Percentiles rank a stretch among this genome's conserved stretches.
phyloP scores from a whole-genome alignment of 192 early-diverging fungal species.

The Phlyctochytrium bullatum region DNA sequence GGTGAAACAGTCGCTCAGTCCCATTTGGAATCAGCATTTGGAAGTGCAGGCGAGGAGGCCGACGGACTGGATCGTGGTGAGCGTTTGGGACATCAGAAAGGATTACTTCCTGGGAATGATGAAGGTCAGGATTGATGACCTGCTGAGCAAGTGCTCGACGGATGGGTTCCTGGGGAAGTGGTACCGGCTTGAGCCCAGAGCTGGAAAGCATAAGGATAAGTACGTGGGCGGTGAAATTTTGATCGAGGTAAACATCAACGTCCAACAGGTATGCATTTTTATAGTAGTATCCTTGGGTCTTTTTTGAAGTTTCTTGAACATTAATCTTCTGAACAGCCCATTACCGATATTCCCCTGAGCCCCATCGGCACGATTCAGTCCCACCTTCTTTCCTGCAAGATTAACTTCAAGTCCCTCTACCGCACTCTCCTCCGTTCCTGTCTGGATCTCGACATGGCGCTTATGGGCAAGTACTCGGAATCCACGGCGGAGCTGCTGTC shows the following conservation, averaged over 20 bases:
- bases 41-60: slow-evolving; percentile 23
- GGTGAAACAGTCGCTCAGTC: slow-evolving; percentile 27
- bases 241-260: slow-evolving; percentile 38
- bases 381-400: slow-evolving; percentile 18
- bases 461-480: slow-evolving; percentile 23
- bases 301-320: background rate
- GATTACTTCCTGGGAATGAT: slow-evolving; percentile 49
- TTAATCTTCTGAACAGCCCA: background rate
- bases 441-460: slow-evolving; percentile 43
- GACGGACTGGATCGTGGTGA: slow-evolving; percentile 39
- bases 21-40: slow-evolving; percentile 52
- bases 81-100: slow-evolving; percentile 45
- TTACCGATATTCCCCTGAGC: background rate
- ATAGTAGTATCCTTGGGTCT: background rate
- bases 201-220: slow-evolving; percentile 50
- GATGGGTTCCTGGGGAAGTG: slow-evolving; percentile 35
- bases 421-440: slow-evolving; percentile 40
- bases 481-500: slow-evolving; percentile 37
- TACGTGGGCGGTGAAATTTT: slow-evolving; percentile 56
- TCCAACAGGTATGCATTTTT: slow-evolving; percentile 12
- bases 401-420: slow-evolving; percentile 44
- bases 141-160: slow-evolving; percentile 26
- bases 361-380: slow-evolving; percentile 12
- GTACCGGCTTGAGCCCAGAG: slow-evolving; percentile 33
- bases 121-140: slow-evolving; percentile 33